Base-by-base conservation (phyloP, 345 rosid species). In the Punica granatum region DNA sequence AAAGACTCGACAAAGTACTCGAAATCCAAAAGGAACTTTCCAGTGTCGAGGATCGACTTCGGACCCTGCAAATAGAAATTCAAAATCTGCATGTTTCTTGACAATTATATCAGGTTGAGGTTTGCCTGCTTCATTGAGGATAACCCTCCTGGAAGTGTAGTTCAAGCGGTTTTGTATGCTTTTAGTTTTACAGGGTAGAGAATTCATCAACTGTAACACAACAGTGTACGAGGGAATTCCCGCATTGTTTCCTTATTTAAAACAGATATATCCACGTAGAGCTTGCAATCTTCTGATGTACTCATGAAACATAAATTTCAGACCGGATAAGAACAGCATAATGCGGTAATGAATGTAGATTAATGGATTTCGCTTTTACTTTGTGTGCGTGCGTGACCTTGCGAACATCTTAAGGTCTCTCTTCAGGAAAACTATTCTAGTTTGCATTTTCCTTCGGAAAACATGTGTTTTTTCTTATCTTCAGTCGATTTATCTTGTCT, bases 1-100 rank as follows among this genome's bases (percentile, higher is more conserved):
- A 60, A 60, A 84, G 89, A 81, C 81, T 85, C 25, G 90, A 88
- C 69, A 73, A 75, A 53, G 81, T 89, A 53, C 23, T 81, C 61
- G 69, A 69, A 68, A 69, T 82, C 51, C 87, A 86, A 78, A 85
- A 77, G 60, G 89, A 83, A 69, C 58, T 89, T 33, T 82, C 86
- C 42, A 76, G 67, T 26, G 80, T 77, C 26, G 77, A 77, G 75
- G 76, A 77, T 68, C 81, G 70, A 77, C 75, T 88, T 59, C 75
- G 74, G 65, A 70, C 67, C 33, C 74, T 94, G 25, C 89, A 71
- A 81, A 78, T 81, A 46, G 97, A 91, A 63, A 94, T 91, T 31
- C 90, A 89, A 74, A 94, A 94, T 72, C 77, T 85, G 73, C 96
- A 94, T 77, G 83, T 84, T 60, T 85, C 75, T 51, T 79, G 60